Base-by-base conservation (phyloP, 106 monocot species). In the Allium sativum region DNA sequence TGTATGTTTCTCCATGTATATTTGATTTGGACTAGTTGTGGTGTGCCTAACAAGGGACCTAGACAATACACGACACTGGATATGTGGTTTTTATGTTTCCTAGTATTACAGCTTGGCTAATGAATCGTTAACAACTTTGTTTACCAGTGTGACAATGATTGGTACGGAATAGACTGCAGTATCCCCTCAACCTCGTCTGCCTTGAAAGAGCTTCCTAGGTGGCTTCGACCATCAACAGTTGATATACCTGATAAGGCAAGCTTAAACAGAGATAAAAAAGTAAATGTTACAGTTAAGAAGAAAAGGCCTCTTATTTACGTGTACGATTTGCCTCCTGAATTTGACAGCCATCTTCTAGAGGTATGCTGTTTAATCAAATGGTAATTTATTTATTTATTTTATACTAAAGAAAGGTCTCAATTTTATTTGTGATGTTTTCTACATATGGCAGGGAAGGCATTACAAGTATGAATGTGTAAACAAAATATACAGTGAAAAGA, bases 91-190 rank as follows among this genome's bases (percentile, higher is more conserved):
- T 40, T 42, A 42, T 42, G 42, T 42, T 40, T 59, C 9, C 15
- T 9, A 8, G 42, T 61, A 0, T 61, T 16, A 17, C 44, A 17
- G n/a, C 15, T 43, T 45, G 61, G 43, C 45, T 44, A 59, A 18
- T 11, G 6, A 44, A 6, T 61, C 42, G 6, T 60, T 18, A 44
- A 44, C 44, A 43, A 3, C 44, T 44, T 20, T 47, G 11, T 72
- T 65, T 62, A 72, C 31, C 82, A 98, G 98, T 92, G 98, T 77
- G 59, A 79, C 65, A 72, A 66, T 50, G 83, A 79, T 44, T 92
- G 88, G 83, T 92, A 88, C 70, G 92, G 98, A 14, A 83, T 88
- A 61, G 98, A 98, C 79, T 98, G 98, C 77, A 92, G 98, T 58
- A 81, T 92, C 14, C 98, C 98, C 52, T 85, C 92, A 48, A 22